Evolutionary conservation across 768 basidiomycete genomes (phyloP), one percentile per base, ranked within the genome.

Genomic region (Rhizopogon vinicolor): DNA sequence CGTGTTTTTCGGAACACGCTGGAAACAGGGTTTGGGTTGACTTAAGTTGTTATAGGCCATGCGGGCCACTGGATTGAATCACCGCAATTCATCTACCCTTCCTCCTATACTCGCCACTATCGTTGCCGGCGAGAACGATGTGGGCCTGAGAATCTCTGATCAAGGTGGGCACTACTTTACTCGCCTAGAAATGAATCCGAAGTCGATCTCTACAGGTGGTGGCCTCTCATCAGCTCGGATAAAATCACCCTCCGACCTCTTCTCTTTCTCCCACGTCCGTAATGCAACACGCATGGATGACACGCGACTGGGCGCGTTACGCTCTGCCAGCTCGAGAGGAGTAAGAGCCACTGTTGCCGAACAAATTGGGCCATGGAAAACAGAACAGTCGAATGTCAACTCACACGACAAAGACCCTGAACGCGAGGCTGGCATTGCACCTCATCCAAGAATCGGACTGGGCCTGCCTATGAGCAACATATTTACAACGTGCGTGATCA

Each of bases 391-490:
- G 45, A 63, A 33, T 60, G 60, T 59, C 33, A 63, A 68, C 40
- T 60, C 41, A 52, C 56, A 59, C 41, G 51, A 58, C 33, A 61
- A 69, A 31, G 71, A 75, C 58, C 74, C 74, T 25, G 79, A 80
- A 53, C 69, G 71, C 25, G 72, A 74, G 40, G 75, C 73, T 9
- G 76, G 76, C 3, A 74, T 79, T 39, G 78, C 76, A 31, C 73
- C 74, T 7, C 87, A 86, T 67, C 79, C 80, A 44, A 76, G 80
- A 42, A 87, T 93, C 54, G 91, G 91, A 2, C 85, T 93, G 44
- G 91, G 91, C 5, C 71, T 93, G 18, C 90, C 91, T 0, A 91
- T 93, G 90, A 90, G 91, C 66, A 87, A 91, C 63, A 92, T 93
- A 37, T 93, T 84, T 68, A 85, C 91, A 56, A 91, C 85, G 81